Percentiles rank a stretch among this genome's conserved stretches.
These are phyloP conservation scores for Cucumis cinereus DNA, from an alignment of 306 rosid species.

Conservation along the genomic window DNA sequence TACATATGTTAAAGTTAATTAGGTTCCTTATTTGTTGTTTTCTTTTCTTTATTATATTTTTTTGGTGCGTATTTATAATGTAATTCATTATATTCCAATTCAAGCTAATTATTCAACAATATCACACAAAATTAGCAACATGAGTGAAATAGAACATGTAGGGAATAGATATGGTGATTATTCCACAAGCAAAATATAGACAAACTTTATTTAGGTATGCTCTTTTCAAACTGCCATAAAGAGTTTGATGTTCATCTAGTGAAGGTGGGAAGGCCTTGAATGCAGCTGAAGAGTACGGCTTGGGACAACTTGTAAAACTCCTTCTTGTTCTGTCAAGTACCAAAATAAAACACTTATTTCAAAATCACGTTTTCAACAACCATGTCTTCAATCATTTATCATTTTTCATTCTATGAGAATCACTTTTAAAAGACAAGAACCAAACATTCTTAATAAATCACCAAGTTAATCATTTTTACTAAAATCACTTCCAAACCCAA, in stretches of 20 bases:
- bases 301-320: conserved; percentile 1
- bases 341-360: not conserved
- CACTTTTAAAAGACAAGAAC: not conserved
- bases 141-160: not conserved
- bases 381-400: too few species aligned
- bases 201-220: not conserved
- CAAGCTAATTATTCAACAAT: too few species aligned
- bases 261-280: not conserved
- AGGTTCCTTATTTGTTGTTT: too few species aligned
- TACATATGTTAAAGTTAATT: too few species aligned
- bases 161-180: not conserved
- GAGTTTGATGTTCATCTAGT: not conserved
- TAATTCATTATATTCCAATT: too few species aligned
- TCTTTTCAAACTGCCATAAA: not conserved
- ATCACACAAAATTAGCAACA: not conserved
- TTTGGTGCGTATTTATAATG: too few species aligned
- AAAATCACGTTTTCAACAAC: too few species aligned
- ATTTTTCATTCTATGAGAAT: too few species aligned
- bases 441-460: not conserved
- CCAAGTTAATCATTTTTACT: not conserved
- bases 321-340: not conserved
- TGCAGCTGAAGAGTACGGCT: not conserved
- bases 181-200: not conserved
- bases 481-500: too few species aligned
- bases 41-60: too few species aligned